Evolutionary conservation across 2,329 filamentous ascomycete genomes (phyloP).

Genomic region (Trichoderma aggressivum): DNA sequence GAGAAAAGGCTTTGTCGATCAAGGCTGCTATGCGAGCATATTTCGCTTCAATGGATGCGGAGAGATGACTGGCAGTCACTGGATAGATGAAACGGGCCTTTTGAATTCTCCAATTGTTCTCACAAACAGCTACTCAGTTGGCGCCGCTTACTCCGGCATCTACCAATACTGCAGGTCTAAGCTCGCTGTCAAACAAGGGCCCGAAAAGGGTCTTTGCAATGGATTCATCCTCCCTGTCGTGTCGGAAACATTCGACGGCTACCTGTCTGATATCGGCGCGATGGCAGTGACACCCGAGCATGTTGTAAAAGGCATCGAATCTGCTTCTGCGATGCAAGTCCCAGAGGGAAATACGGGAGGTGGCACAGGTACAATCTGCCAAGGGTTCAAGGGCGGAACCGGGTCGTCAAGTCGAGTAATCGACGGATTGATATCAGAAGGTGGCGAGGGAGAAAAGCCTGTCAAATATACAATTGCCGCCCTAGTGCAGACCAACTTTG

Average conservation of each 20-base stretch:
- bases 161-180: constrained; percentile 41
- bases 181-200: constrained; percentile 41
- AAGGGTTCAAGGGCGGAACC: constrained; percentile 61
- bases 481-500: constrained; percentile 61
- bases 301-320: constrained; percentile 50
- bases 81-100: constrained; percentile 56
- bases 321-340: constrained; percentile 46
- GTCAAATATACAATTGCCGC: constrained; percentile 53
- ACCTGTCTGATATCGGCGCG: constrained; percentile 53
- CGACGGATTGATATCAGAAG: constrained; percentile 33
- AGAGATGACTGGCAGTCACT: constrained; percentile 55
- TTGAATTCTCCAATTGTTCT: constrained; percentile 54
- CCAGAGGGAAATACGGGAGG: constrained; percentile 58
- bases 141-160: constrained; percentile 45
- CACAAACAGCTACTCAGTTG: constrained; percentile 54
- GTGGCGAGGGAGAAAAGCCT: constrained; percentile 27
- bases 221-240: constrained; percentile 55
- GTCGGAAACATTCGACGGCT: constrained; percentile 57
- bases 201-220: constrained; percentile 40
- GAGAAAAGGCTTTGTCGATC: constrained; percentile 38
- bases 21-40: constrained; percentile 42
- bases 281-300: constrained; percentile 50
- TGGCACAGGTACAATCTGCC: constrained; percentile 61
- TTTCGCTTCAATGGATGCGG: constrained; percentile 59
- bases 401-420: constrained; percentile 51